A percentile compares a stretch with the other conserved stretches of the same genome.
These are phyloP conservation scores for Rhytidhysteron rufulum DNA, from an alignment of 2,329 filamentous ascomycete genomes.

Conservation along the genomic window DNA sequence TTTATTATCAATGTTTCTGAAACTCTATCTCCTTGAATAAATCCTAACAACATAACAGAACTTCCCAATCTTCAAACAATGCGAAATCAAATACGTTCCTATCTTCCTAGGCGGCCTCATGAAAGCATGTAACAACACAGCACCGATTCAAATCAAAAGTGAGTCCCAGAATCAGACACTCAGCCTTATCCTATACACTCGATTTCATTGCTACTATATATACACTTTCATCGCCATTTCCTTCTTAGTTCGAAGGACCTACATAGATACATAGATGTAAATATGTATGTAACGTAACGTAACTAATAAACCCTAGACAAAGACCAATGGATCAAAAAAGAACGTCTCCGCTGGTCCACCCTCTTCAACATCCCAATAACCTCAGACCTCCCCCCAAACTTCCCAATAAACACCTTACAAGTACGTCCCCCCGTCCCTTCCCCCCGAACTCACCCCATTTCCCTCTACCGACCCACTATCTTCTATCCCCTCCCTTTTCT, in stretches of 20 bases:
- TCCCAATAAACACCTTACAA: constrained; percentile 51
- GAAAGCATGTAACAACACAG: constrained; percentile 51
- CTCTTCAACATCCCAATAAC: constrained; percentile 54
- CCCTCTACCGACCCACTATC: neutral
- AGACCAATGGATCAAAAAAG: constrained; percentile 52
- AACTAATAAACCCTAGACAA: constrained; percentile 55
- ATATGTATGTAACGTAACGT: too few relatives aligned
- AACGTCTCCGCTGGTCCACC: constrained; percentile 53
- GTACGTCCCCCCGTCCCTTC: constrained; percentile 27
- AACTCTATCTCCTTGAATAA: too few relatives aligned
- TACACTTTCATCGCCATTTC: neutral
- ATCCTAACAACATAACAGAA: too few relatives aligned
- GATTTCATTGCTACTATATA: neutral
- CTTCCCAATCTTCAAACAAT: constrained; percentile 52
- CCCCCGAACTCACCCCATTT: constrained; percentile 1
- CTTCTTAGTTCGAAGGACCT: neutral
- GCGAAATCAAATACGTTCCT: constrained; percentile 55
- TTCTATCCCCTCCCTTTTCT: neutral
- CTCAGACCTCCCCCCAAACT: constrained; percentile 43
- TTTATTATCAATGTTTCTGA: too few relatives aligned
- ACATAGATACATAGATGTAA: constrained; percentile 13
- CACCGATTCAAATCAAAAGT: constrained; percentile 57
- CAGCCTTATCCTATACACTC: neutral
- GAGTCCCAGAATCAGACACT: constrained; percentile 11
- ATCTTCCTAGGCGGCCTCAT: constrained; percentile 60